phyloP scores from a whole-genome alignment of 208 protist species.

The Borovskyia barvae region DNA sequence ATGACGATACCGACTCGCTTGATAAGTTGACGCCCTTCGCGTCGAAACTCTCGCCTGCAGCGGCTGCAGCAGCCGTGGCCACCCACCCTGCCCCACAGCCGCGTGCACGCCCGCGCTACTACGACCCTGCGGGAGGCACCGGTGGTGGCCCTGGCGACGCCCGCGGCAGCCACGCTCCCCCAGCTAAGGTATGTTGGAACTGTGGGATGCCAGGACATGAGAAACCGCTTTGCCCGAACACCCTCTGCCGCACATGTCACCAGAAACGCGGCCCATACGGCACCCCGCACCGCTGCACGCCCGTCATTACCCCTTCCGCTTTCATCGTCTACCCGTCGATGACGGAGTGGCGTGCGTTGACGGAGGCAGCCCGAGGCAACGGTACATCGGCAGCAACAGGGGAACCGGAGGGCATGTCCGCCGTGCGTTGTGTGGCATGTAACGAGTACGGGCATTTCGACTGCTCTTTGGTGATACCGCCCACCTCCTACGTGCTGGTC shows the following conservation, averaged over 20 bases:
- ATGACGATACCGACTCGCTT: constrained; percentile 1
- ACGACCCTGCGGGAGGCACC: constrained; percentile 43
- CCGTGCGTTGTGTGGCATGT: constrained; percentile 66
- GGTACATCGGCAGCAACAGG: constrained; percentile 3
- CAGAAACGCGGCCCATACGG: constrained; percentile 35
- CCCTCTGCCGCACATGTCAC: constrained; percentile 69
- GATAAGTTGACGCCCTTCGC: background rate
- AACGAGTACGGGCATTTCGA: constrained; percentile 63
- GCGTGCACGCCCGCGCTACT: constrained; percentile 47
- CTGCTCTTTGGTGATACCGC: constrained; percentile 27
- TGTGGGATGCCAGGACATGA: constrained; percentile 79
- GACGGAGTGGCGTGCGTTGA: constrained; percentile 11
- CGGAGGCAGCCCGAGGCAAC: too few relatives aligned
- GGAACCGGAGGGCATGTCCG: constrained; percentile 32
- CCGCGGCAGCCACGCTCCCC: constrained; percentile 4
- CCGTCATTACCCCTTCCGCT: constrained; percentile 33
- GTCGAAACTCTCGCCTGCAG: background rate
- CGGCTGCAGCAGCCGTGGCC: background rate
- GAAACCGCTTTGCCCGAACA: constrained; percentile 80
- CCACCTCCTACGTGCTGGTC: background rate
- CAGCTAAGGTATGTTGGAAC: constrained; percentile 79
- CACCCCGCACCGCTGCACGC: constrained; percentile 29
- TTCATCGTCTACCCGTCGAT: constrained; percentile 39
- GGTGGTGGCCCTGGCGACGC: constrained; percentile 9
- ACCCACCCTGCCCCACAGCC: background rate